These are phyloP conservation scores for Podila epigama DNA, from an alignment of 192 early-diverging fungal genomes.

Conservation along the genomic window DNA sequence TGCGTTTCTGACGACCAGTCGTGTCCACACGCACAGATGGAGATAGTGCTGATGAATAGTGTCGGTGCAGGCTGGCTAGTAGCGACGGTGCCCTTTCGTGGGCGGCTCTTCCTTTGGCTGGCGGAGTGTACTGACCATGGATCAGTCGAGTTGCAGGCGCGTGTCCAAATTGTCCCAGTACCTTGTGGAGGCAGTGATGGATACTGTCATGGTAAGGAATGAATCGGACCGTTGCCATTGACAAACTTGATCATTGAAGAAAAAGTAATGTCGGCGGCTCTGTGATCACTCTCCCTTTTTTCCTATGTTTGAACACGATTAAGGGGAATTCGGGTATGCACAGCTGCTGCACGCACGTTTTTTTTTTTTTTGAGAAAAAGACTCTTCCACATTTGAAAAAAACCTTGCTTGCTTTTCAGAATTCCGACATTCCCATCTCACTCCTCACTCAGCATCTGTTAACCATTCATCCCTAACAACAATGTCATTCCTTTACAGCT, in stretches of 20 bases:
- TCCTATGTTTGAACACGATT: too few species aligned
- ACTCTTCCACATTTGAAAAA: too few species aligned
- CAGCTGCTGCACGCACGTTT: too few species aligned
- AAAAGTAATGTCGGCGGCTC: too few species aligned
- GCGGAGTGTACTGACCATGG: too few species aligned
- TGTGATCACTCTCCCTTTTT: too few species aligned
- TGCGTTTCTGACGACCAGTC: background rate
- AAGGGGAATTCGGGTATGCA: too few species aligned
- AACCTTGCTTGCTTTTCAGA: too few species aligned
- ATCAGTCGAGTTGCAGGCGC: too few species aligned
- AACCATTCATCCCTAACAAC: background rate
- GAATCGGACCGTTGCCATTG: background rate
- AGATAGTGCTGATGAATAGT: background rate
- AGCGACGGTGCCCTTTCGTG: background rate
- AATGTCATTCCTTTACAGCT: slow-evolving; percentile 31
- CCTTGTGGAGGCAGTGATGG: background rate
- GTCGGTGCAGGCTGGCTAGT: background rate
- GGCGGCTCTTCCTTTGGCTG: too few species aligned
- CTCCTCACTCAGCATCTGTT: background rate
- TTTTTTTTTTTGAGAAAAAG: too few species aligned
- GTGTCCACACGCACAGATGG: slow-evolving; percentile 14
- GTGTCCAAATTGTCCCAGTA: background rate
- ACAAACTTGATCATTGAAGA: background rate
- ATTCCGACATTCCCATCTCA: background rate
- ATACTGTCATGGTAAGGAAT: background rate